Evolutionary conservation across 176 grass and related monocot species (phyloP), one percentile per base, ranked within the genome.

Genomic region (Elymus sibiricus): DNA sequence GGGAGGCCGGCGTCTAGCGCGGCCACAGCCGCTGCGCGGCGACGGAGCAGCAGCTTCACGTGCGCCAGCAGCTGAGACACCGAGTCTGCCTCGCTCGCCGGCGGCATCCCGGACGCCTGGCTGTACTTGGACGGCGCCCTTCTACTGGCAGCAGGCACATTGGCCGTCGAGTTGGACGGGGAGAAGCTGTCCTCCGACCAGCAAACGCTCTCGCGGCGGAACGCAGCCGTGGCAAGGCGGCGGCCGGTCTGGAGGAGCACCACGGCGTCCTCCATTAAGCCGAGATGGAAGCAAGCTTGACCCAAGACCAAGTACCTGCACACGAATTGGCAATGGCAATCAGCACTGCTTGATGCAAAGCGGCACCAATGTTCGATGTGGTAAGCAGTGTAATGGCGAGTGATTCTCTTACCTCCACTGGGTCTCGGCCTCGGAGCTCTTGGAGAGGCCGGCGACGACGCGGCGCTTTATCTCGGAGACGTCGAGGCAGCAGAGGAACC

Each of bases 261-360:
- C 77, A 67, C 93, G 21, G 97, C 90, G 78, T 99, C 94, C 83
- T 99, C 97, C 97, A 96, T 96, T 37, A 99, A 29, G 5, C 97
- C 97, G 15, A 99, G 87, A 38, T 99, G 94, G 84, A 91, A 92
- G 65, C 97, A 99, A 24, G 97, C 94, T 28, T 93, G 82, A n/a
- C 97, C 97, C 81, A 99, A n/a, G 13, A 87, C 82, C 88, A 94
- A 29, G 67, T 99, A 96, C 90, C 94, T 95, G 88, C 0, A 83
- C 56, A 12, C 83, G 14, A 51, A 58, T 60, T 22, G 35, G 6
- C 59, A 44, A 1, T 59, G 26, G 5, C 4, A 9, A 28, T 86
- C 42, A 71, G 66, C 17, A 26, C 44, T 15, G n/a, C 12, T 13
- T 5, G 29, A 9, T 28, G 29, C 40, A 21, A 4, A 19, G 4